These are phyloP conservation scores for Daedaleopsis nitida DNA, from an alignment of 768 basidiomycete species.

Conservation along the genomic window DNA sequence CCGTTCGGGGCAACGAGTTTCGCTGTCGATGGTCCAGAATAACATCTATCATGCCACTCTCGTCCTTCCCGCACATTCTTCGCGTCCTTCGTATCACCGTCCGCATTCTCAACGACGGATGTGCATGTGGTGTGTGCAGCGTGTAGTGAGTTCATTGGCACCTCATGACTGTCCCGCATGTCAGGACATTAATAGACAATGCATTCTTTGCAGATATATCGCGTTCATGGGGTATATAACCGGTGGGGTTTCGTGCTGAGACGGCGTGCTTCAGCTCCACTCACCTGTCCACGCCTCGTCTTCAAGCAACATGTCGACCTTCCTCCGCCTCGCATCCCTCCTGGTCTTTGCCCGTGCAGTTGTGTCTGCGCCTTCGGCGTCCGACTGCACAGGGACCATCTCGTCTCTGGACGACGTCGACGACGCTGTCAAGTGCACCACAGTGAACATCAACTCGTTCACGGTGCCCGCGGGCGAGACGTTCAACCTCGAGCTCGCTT, in stretches of 20 bases:
- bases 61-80: background rate
- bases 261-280: constrained; percentile 1
- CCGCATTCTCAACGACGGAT: background rate
- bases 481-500: constrained; percentile 46
- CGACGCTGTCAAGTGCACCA: constrained; percentile 55
- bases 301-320: constrained; percentile 7
- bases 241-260: too few relatives aligned
- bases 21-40: background rate
- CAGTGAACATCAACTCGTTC: constrained; percentile 57
- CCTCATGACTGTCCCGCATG: background rate
- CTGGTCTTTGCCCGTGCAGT: constrained; percentile 12
- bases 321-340: constrained; percentile 14
- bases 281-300: background rate
- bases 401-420: constrained; percentile 52
- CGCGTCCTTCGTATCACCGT: background rate
- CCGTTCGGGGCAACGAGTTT: background rate
- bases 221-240: background rate
- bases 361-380: constrained; percentile 5
- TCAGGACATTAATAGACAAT: background rate
- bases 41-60: background rate
- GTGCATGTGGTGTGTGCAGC: background rate
- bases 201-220: background rate
- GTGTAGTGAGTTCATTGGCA: background rate
- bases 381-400: constrained; percentile 53
- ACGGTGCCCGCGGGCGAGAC: constrained; percentile 57